These are phyloP conservation scores for Cucurbita moschata DNA, from an alignment of 306 rosid genomes.

Conservation along the genomic window DNA sequence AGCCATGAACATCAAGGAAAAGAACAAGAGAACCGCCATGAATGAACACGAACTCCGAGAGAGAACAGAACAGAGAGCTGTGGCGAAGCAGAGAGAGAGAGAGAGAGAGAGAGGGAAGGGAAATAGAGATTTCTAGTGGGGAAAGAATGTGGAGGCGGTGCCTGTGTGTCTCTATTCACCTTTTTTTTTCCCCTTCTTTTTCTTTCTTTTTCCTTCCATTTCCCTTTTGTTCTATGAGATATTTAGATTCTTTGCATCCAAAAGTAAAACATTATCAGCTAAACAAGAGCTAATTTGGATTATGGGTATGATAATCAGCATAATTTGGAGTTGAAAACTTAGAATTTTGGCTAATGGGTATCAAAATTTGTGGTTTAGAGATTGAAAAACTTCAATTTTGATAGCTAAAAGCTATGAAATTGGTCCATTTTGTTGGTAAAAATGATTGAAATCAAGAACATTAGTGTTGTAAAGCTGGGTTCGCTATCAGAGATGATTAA, in stretches of 20 bases:
- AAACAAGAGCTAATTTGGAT: background rate
- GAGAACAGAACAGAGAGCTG: background rate
- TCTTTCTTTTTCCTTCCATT: background rate
- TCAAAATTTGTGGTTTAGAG: background rate
- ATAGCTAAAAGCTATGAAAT: background rate
- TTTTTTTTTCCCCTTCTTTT: background rate
- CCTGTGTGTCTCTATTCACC: slow-evolving; percentile 3
- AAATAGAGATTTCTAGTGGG: background rate
- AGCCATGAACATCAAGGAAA: slow-evolving; percentile 37
- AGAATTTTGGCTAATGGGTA: background rate
- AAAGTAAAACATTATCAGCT: background rate
- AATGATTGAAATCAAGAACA: background rate
- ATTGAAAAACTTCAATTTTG: background rate
- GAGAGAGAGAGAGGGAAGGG: background rate
- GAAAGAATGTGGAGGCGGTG: slow-evolving; percentile 2
- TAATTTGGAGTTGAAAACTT: background rate
- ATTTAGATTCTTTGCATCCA: background rate
- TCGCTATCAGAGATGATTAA: background rate
- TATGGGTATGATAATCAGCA: background rate
- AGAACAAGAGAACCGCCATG: slow-evolving; percentile 43
- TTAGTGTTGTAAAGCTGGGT: background rate
- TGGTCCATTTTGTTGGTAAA: background rate
- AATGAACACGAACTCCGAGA: slow-evolving; percentile 11
- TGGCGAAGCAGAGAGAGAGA: background rate
- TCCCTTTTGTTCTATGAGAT: background rate